Conservation (phyloP, 441 rosid species). For the Gossypium schwendimanii region DNA sequence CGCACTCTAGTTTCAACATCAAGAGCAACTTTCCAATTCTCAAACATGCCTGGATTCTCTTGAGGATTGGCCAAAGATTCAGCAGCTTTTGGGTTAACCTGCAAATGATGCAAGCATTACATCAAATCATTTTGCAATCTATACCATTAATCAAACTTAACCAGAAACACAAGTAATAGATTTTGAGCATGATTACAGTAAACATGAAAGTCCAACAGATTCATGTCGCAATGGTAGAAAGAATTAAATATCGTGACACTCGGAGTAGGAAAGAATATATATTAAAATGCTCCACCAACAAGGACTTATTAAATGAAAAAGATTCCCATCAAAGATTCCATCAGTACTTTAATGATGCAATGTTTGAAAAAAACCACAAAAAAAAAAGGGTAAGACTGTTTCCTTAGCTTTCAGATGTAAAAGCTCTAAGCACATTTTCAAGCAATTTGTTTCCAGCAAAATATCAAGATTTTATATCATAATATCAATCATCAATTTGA, state of each 20-base stretch:
- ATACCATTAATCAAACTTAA: background rate
- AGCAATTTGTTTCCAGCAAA: background rate
- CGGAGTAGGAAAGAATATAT: background rate
- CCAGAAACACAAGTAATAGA: background rate
- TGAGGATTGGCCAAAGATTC: conserved; percentile 97
- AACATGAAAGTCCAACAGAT: background rate
- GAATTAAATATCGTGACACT: background rate
- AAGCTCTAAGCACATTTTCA: background rate
- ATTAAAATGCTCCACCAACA: background rate
- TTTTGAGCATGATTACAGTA: background rate
- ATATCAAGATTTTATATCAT: background rate
- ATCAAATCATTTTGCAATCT: background rate
- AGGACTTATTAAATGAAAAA: background rate
- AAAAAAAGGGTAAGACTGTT: background rate
- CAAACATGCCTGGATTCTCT: conserved; percentile 91
- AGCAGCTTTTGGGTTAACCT: conserved; percentile 97
- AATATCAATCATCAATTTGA: background rate
- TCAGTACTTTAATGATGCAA: background rate
- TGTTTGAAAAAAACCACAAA: background rate
- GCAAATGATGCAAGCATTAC: conserved; percentile 19
- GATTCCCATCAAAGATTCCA: background rate
- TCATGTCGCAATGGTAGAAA: background rate
- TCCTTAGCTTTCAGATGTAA: background rate
- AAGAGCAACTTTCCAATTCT: conserved; percentile 90
- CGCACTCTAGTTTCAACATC: conserved; percentile 66